Conservation (phyloP, 2,329 filamentous ascomycete species). For the Botrytis pseudocinerea region DNA sequence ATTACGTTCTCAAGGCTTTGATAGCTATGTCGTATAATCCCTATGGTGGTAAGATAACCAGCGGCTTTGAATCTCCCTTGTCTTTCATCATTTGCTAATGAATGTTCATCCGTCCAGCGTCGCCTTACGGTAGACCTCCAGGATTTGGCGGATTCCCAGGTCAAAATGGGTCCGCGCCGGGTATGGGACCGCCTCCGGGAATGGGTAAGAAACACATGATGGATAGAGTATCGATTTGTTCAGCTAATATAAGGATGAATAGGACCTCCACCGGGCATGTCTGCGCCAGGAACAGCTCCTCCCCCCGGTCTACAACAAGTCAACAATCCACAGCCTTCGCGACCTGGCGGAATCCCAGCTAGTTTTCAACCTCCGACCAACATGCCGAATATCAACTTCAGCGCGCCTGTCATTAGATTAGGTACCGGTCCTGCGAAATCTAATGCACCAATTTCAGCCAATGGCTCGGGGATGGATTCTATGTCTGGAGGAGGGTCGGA, state of each 20-base stretch:
- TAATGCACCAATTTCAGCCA: conserved; percentile 42
- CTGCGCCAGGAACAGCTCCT: conserved; percentile 76
- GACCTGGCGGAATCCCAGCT: conserved; percentile 75
- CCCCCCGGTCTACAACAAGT: conserved; percentile 77
- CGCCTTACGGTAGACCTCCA: conserved; percentile 69
- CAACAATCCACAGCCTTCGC: conserved; percentile 72
- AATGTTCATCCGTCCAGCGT: conserved; percentile 30
- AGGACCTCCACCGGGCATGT: conserved; percentile 80
- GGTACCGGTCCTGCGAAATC: conserved; percentile 75
- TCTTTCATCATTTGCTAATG: not conserved
- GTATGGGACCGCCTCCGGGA: conserved; percentile 77
- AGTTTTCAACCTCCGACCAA: conserved; percentile 88
- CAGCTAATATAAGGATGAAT: conserved; percentile 30
- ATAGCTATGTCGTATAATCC: conserved; percentile 41
- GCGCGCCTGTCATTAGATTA: conserved; percentile 90
- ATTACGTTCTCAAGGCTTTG: not conserved
- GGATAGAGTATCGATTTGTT: conserved; percentile 14
- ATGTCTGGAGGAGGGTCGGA: conserved; percentile 40
- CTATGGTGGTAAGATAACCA: conserved; percentile 38
- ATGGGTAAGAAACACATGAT: conserved; percentile 62
- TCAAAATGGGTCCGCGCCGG: conserved; percentile 56
- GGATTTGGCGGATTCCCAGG: conserved; percentile 71
- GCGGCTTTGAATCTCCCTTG: conserved; percentile 3
- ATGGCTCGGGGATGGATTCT: conserved; percentile 46
- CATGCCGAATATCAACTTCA: conserved; percentile 98